Conservation (phyloP, 495 filamentous ascomycete genomes). For the Aspergillus sclerotiicarbonarius region DNA sequence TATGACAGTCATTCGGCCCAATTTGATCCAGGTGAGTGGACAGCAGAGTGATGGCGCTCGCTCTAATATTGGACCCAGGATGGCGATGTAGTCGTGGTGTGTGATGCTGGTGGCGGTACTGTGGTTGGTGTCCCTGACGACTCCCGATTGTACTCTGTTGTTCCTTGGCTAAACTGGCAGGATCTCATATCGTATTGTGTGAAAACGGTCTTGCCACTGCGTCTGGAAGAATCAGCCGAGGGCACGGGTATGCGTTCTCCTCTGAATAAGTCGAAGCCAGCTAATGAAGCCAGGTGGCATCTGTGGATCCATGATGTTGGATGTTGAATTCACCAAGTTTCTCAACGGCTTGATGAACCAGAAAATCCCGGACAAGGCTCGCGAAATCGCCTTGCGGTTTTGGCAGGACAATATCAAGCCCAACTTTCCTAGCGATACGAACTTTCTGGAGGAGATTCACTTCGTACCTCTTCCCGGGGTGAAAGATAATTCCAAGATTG, state of each 20-base stretch:
- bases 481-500: conserved; percentile 6
- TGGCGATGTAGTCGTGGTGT: conserved; percentile 48
- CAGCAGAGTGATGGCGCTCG: background rate
- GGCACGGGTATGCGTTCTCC: conserved; percentile 13
- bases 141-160: background rate
- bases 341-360: conserved; percentile 31
- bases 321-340: conserved; percentile 43
- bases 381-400: background rate
- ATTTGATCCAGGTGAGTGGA: conserved; percentile 10
- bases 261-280: background rate
- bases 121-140: conserved; percentile 43
- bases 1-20: conserved; percentile 31
- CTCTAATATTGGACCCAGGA: conserved; percentile 21
- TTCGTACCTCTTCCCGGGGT: conserved; percentile 19
- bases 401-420: conserved; percentile 29
- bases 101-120: conserved; percentile 58
- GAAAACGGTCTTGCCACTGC: conserved; percentile 4
- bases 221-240: conserved; percentile 27
- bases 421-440: conserved; percentile 1
- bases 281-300: conserved; percentile 35
- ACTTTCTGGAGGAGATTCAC: background rate
- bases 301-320: conserved; percentile 56
- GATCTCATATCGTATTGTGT: conserved; percentile 41
- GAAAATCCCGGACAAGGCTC: conserved; percentile 6
- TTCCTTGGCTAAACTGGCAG: conserved; percentile 21